Evolutionary conservation across 352 stramenopile genomes (phyloP), one percentile per base, ranked within the genome.

Genomic region (Globisporangium takayamanum): DNA sequence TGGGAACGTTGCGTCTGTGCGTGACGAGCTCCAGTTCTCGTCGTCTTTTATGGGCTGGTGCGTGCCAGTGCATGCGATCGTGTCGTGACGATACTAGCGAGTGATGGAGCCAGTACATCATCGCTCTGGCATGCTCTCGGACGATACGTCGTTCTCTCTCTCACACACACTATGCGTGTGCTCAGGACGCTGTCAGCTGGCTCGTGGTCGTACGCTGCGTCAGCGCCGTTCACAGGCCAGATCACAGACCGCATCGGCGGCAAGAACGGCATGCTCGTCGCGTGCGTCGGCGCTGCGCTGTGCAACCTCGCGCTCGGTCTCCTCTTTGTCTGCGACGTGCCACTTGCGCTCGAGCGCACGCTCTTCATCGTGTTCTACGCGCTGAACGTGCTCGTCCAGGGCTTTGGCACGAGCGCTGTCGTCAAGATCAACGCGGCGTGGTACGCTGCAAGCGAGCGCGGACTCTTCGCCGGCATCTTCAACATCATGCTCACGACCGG

Each of bases 391-490:
- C 72, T 88, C 25, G 71, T 91, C 45, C 81, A 91, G 55, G 76
- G 78, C 33, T 91, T 89, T 47, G 81, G 81, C n/a, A 88, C 78
- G 16, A 91, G 81, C 55, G 81, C 76, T 33, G 81, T 88, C n/a
- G 78, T 91, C n/a, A 91, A 91, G 69, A 91, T 91, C 66, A 89
- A 91, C 50, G 81, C 76, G 0, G 80, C 76, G 53, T 89, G 81
- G 81, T 91, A 89, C 62, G 33, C 65, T 18, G 66, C 74, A 4
- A 87, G 59, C 53, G 81, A 91, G 67, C 74, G 78, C 22, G 78
- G 81, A 0, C 64, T 88, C 45, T 91, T 91, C 60, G 68, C 81
- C 0, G 81, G 78, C 3, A 71, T 91, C 0, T 91, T 88, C 69
- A 91, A 91, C 69, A 78, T 84, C 61, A 86, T 88, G 70, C 71